These are phyloP conservation scores for Xylariomycetidae sp. DNA, from an alignment of 2,329 filamentous ascomycete species.

Conservation along the genomic window DNA sequence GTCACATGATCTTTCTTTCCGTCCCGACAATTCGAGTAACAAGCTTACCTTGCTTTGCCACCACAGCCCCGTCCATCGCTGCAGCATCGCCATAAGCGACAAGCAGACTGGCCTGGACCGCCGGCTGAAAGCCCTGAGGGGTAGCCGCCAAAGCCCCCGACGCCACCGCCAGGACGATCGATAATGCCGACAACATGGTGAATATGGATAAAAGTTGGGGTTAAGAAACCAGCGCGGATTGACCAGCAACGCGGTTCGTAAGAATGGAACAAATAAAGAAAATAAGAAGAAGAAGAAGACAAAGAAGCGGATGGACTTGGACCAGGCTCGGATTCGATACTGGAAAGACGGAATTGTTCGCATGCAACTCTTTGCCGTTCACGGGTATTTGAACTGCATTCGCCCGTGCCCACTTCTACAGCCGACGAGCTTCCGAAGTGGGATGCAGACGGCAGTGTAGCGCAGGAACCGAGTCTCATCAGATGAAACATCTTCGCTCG, in stretches of 20 bases:
- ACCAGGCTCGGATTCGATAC: too few species aligned
- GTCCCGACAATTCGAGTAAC: constrained; percentile 7
- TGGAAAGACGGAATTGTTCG: too few species aligned
- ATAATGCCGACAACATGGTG: constrained; percentile 29
- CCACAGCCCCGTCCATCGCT: constrained; percentile 31
- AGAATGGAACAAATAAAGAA: too few species aligned
- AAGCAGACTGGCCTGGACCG: constrained; percentile 30
- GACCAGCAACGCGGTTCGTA: constrained; percentile 3
- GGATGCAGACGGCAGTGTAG: too few species aligned
- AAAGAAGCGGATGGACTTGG: too few species aligned
- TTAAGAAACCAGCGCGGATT: constrained; percentile 1
- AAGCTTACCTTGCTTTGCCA: constrained; percentile 33
- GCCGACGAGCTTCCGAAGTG: too few species aligned
- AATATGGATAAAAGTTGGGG: not conserved
- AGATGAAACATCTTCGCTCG: constrained; percentile 16
- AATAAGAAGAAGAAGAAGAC: too few species aligned
- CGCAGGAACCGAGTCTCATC: constrained; percentile 5
- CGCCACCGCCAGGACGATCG: constrained; percentile 26
- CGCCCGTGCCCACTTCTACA: too few species aligned
- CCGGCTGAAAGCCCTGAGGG: constrained; percentile 35
- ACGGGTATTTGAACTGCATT: too few species aligned
- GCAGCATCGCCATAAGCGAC: constrained; percentile 32
- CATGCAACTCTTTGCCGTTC: too few species aligned
- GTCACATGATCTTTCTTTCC: constrained; percentile 1
- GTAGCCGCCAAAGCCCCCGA: constrained; percentile 32